phyloP scores from a whole-genome alignment of 1,139 yeast genomes.

The Yamadazyma siamensis region DNA sequence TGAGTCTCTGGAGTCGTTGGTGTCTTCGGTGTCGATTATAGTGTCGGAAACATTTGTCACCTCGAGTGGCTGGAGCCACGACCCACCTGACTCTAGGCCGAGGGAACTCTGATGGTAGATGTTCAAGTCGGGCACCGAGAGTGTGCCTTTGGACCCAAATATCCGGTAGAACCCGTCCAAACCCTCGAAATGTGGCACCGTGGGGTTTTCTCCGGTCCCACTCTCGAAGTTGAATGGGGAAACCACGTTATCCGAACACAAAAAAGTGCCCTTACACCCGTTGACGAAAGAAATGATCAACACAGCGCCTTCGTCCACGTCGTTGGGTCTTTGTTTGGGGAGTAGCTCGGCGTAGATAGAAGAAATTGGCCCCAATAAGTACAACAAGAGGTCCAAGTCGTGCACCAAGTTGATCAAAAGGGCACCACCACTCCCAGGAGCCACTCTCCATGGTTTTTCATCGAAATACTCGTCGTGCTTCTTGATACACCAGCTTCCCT shows the following conservation, averaged over 20 bases:
- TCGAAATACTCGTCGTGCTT: slow-evolving; percentile 35
- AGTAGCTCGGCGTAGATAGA: slow-evolving; percentile 39
- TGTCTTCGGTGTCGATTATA: slow-evolving; percentile 2
- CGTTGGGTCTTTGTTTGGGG: slow-evolving; percentile 27
- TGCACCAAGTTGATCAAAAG: slow-evolving; percentile 40
- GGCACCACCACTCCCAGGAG: slow-evolving; percentile 32
- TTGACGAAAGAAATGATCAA: slow-evolving; percentile 34
- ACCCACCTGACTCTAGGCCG: slow-evolving; percentile 11
- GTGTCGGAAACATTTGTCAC: slow-evolving; percentile 18
- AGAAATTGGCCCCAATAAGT: slow-evolving; percentile 37
- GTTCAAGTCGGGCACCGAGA: slow-evolving; percentile 41
- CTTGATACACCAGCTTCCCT: slow-evolving; percentile 41
- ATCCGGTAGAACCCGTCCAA: slow-evolving; percentile 37
- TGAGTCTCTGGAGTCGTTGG: background rate
- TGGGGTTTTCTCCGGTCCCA: slow-evolving; percentile 45
- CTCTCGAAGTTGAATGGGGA: slow-evolving; percentile 42
- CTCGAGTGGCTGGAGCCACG: slow-evolving; percentile 34
- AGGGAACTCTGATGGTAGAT: slow-evolving; percentile 15
- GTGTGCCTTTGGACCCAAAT: slow-evolving; percentile 39
- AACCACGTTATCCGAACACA: slow-evolving; percentile 40
- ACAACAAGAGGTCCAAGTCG: slow-evolving; percentile 41
- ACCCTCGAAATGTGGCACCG: slow-evolving; percentile 30
- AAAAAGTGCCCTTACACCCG: slow-evolving; percentile 41
- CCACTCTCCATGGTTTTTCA: slow-evolving; percentile 40
- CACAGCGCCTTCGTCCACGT: slow-evolving; percentile 44